Evolutionary conservation across 208 protist genomes (phyloP).

Genomic region (Phytomonas sp.): DNA sequence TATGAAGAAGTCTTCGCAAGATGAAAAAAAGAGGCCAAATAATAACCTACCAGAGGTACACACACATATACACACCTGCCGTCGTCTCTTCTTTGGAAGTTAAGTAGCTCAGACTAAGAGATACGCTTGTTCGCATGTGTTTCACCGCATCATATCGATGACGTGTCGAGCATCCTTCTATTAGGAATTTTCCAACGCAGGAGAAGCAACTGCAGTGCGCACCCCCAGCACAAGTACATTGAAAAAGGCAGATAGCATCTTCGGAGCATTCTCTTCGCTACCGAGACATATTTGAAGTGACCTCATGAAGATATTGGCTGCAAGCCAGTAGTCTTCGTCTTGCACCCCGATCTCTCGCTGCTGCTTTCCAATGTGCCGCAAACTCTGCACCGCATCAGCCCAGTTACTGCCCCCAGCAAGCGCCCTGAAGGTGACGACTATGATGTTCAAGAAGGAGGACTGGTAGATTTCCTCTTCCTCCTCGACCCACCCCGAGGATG

Average conservation of each 20-base stretch:
- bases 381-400: slow-evolving; percentile 34
- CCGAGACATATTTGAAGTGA: slow-evolving; percentile 52
- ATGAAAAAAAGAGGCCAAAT: slow-evolving; percentile 6
- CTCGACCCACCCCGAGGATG: background rate
- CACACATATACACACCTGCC: background rate
- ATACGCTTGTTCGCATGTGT: background rate
- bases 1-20: too few species aligned
- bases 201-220: slow-evolving; percentile 21
- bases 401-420: slow-evolving; percentile 33
- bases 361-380: slow-evolving; percentile 40
- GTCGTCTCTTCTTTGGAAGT: slow-evolving; percentile 1
- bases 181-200: background rate
- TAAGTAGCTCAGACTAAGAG: background rate
- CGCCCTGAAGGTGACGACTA: slow-evolving; percentile 55
- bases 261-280: slow-evolving; percentile 32
- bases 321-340: slow-evolving; percentile 70
- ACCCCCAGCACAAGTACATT: slow-evolving; percentile 54
- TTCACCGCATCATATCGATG: slow-evolving; percentile 1
- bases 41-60: background rate
- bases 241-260: slow-evolving; percentile 61
- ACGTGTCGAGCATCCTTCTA: background rate
- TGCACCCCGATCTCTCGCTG: slow-evolving; percentile 50
- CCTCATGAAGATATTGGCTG: slow-evolving; percentile 59
- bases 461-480: slow-evolving; percentile 58
- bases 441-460: slow-evolving; percentile 59